Percentiles rank a stretch among this genome's conserved stretches.
Evolutionary conservation across 305 asterid species (phyloP).

Genomic region (Fraxinus velutina): DNA sequence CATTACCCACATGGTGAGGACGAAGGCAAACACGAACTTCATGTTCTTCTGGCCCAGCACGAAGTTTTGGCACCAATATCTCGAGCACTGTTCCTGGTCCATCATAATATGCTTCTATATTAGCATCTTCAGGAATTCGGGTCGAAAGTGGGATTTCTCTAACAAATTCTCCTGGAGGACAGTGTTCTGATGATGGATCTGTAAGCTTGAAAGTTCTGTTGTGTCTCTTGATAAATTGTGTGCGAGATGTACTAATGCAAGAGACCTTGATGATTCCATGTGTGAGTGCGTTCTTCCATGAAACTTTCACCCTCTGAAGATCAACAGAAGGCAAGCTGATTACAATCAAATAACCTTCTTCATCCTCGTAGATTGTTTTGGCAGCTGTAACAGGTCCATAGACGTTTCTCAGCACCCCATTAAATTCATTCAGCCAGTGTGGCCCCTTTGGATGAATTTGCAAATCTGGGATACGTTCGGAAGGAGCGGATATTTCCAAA

Average conservation of each 20-base stretch:
- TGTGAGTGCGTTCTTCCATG: slow-evolving; percentile 73
- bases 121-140: slow-evolving; percentile 83
- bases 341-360: slow-evolving; percentile 58
- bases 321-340: slow-evolving; percentile 78
- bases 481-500: slow-evolving; percentile 36
- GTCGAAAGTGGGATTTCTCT: slow-evolving; percentile 75
- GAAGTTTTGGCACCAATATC: slow-evolving; percentile 75
- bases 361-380: slow-evolving; percentile 72
- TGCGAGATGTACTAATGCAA: slow-evolving; percentile 59
- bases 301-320: slow-evolving; percentile 75
- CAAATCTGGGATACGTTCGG: slow-evolving; percentile 47
- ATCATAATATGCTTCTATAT: slow-evolving; percentile 73
- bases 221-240: slow-evolving; percentile 63
- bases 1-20: slow-evolving; percentile 63
- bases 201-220: slow-evolving; percentile 73
- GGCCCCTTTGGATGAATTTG: slow-evolving; percentile 53
- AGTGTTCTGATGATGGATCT: slow-evolving; percentile 65
- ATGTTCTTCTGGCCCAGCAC: slow-evolving; percentile 75
- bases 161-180: slow-evolving; percentile 82
- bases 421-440: slow-evolving; percentile 62
- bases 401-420: slow-evolving; percentile 58
- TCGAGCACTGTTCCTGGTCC: slow-evolving; percentile 67
- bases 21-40: slow-evolving; percentile 88
- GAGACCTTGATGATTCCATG: slow-evolving; percentile 74
- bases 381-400: slow-evolving; percentile 92